phyloP scores from a whole-genome alignment of 169 alveolate genomes.

The Theileria sp. region DNA sequence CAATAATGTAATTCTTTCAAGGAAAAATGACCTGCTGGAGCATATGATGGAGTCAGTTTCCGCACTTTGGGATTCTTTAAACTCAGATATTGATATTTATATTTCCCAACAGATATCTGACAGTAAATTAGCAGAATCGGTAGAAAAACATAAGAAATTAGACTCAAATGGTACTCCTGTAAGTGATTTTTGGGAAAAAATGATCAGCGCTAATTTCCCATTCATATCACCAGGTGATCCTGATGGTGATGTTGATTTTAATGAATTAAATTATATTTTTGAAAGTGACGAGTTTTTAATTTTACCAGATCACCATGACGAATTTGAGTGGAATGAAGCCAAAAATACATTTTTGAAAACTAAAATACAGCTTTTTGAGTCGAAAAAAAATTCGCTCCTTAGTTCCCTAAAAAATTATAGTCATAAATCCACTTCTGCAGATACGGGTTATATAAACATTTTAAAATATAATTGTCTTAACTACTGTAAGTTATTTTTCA shows the following conservation, averaged over 20 bases:
- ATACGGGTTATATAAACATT: background rate
- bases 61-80: slow-evolving; percentile 36
- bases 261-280: background rate
- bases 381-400: slow-evolving; percentile 24
- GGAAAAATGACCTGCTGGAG: slow-evolving; percentile 38
- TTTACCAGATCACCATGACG: background rate
- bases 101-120: slow-evolving; percentile 1
- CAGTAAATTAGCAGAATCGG: background rate
- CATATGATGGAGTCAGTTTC: slow-evolving; percentile 20
- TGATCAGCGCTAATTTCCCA: slow-evolving; percentile 15
- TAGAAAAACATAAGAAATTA: background rate
- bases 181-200: slow-evolving; percentile 3
- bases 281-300: slow-evolving; percentile 14
- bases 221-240: background rate
- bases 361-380: slow-evolving; percentile 38
- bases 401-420: background rate
- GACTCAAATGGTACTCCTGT: background rate
- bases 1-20: background rate
- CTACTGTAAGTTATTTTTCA: background rate
- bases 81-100: slow-evolving; percentile 15
- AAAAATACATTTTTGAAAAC: background rate
- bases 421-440: background rate
- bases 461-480: background rate
- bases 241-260: slow-evolving; percentile 12
- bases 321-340: background rate